A percentile compares a stretch with the other conserved stretches of the same genome.
Evolutionary conservation across 495 filamentous ascomycete genomes (phyloP).

Genomic region (Aspergillus coremiiformis): DNA sequence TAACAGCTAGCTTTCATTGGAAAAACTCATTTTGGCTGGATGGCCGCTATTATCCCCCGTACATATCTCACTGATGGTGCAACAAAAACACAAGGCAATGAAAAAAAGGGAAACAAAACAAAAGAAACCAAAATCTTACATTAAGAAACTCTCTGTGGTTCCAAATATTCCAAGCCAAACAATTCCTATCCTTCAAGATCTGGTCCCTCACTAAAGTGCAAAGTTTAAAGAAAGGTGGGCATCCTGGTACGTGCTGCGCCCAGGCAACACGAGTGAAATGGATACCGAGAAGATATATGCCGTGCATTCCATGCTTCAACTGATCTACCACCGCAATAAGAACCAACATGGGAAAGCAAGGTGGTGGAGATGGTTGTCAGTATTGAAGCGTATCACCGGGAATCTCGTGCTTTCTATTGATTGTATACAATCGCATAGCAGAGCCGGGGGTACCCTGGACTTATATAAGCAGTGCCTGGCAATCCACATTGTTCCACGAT

Average conservation of each 20-base stretch:
- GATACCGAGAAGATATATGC: slow-evolving; percentile 24
- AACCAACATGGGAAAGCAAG: slow-evolving; percentile 67
- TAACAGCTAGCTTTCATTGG: no score
- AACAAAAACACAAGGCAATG: no score
- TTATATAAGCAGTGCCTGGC: slow-evolving; percentile 25
- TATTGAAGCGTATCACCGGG: slow-evolving; percentile 53
- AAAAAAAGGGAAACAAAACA: no score
- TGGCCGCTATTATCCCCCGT: no score
- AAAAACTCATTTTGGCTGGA: no score
- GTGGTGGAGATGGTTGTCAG: slow-evolving; percentile 67
- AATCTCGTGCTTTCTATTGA: slow-evolving; percentile 43
- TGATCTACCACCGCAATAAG: slow-evolving; percentile 70
- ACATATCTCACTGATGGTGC: no score
- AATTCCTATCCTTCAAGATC: no score
- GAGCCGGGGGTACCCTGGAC: background rate
- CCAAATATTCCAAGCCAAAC: background rate
- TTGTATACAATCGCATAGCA: background rate
- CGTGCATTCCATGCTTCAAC: slow-evolving; percentile 43
- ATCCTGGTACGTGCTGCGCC: background rate
- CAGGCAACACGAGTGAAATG: slow-evolving; percentile 12
- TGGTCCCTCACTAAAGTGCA: no score
- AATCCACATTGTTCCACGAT: slow-evolving; percentile 32
- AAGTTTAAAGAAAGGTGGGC: background rate
- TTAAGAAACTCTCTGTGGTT: no score
- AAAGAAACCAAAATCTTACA: no score